A percentile compares a stretch with the other conserved stretches of the same genome.
phyloP scores from a whole-genome alignment of 2,329 filamentous ascomycete genomes.

The Exophiala phaeomuriformis region DNA sequence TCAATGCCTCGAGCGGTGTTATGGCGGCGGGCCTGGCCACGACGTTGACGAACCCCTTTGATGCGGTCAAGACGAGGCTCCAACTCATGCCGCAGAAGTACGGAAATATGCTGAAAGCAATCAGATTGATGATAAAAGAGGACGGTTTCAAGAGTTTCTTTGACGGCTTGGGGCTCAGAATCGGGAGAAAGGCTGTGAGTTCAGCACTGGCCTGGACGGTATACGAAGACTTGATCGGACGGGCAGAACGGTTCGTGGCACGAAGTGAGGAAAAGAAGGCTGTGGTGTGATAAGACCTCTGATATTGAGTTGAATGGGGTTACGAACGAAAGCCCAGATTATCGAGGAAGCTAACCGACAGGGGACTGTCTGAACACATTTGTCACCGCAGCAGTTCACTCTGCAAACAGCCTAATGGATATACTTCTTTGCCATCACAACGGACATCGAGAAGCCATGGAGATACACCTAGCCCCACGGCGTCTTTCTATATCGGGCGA shows the following conservation, averaged over 20 bases:
- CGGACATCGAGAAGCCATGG: too few species aligned
- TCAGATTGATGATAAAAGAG: constrained; percentile 67
- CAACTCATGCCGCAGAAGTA: constrained; percentile 82
- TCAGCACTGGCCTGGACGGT: constrained; percentile 95
- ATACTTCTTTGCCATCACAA: too few species aligned
- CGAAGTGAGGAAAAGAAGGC: constrained; percentile 12
- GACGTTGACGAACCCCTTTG: constrained; percentile 88
- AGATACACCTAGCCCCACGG: too few species aligned
- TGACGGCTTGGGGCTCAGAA: constrained; percentile 76
- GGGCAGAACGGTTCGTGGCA: constrained; percentile 48
- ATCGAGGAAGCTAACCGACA: too few species aligned
- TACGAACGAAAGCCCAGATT: too few species aligned
- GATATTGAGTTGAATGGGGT: too few species aligned
- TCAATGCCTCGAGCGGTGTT: constrained; percentile 81
- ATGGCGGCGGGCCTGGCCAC: constrained; percentile 76
- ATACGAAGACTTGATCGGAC: constrained; percentile 84
- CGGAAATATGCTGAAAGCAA: constrained; percentile 71
- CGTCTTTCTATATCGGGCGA: too few species aligned
- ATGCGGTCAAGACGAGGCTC: constrained; percentile 89
- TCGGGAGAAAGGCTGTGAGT: constrained; percentile 85
- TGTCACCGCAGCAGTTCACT: too few species aligned
- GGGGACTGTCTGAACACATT: too few species aligned
- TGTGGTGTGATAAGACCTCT: constrained; percentile 11
- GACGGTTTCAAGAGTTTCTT: constrained; percentile 76
- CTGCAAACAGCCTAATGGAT: too few species aligned